These are phyloP conservation scores for Dispira simplex DNA, from an alignment of 192 early-diverging fungal genomes.

Conservation along the genomic window DNA sequence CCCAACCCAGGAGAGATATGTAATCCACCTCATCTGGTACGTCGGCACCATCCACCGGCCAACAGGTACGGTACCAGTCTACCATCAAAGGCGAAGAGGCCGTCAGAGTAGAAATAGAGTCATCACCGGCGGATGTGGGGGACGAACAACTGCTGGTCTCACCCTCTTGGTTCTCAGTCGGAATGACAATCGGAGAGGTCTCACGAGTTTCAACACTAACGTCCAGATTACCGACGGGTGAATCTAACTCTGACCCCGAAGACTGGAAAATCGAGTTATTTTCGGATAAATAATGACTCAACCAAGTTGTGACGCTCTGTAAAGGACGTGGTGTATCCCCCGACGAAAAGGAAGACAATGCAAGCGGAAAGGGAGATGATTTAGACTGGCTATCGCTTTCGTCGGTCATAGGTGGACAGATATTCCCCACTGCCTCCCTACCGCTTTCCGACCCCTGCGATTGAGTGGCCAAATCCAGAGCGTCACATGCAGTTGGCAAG, in stretches of 20 bases:
- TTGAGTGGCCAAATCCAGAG: no score
- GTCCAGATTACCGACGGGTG: not conserved
- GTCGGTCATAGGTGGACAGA: not conserved
- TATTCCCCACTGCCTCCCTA: not conserved
- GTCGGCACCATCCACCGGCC: conserved; percentile 4
- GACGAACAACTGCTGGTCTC: not conserved
- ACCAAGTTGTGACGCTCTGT: not conserved
- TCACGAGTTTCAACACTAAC: not conserved
- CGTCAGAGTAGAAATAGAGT: not conserved
- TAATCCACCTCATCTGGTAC: not conserved
- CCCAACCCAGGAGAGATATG: not conserved
- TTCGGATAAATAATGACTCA: not conserved
- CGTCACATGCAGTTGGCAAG: no score
- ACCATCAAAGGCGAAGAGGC: conserved; percentile 6
- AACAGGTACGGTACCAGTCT: conserved; percentile 4
- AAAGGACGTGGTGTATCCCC: no score
- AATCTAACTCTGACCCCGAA: not conserved
- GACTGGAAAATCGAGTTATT: not conserved
- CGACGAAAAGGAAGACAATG: no score
- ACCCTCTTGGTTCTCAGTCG: not conserved
- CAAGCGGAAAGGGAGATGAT: no score
- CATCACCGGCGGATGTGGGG: not conserved
- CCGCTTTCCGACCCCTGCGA: no score
- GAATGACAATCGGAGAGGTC: not conserved
- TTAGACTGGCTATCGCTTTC: not conserved